Percentiles rank a stretch among this genome's conserved stretches.
These are phyloP conservation scores for Amyloporia xantha DNA, from an alignment of 768 basidiomycete species.

Conservation along the genomic window DNA sequence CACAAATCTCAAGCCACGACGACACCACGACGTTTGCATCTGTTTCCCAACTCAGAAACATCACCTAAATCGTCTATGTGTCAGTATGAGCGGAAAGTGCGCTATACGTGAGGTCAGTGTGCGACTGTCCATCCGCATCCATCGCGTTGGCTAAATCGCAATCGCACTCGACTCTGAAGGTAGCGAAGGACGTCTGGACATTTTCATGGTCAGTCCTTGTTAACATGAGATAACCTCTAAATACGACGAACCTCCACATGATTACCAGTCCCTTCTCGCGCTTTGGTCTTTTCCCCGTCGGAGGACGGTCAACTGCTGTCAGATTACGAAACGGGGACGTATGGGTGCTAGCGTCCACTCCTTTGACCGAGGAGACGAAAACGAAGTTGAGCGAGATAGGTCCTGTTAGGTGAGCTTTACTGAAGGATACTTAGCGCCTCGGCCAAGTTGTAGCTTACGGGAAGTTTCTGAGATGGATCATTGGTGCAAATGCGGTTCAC, in stretches of 20 bases:
- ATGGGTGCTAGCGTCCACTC: constrained; percentile 80
- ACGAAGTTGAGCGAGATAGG: constrained; percentile 56
- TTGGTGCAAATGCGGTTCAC: constrained; percentile 53
- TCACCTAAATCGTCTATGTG: no score
- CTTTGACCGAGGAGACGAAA: constrained; percentile 60
- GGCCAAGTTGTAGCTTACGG: not conserved
- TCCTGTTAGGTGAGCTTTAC: constrained; percentile 48
- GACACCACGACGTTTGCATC: no score
- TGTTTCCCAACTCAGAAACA: no score
- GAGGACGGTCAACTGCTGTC: constrained; percentile 80
- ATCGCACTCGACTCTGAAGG: no score
- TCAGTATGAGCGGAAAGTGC: not conserved
- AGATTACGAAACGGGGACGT: constrained; percentile 60
- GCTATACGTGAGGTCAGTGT: constrained; percentile 1
- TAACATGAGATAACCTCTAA: no score
- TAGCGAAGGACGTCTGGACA: constrained; percentile 49
- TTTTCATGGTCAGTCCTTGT: constrained; percentile 53
- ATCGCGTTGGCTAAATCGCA: no score
- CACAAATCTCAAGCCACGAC: no score
- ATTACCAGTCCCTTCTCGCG: constrained; percentile 55
- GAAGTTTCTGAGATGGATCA: constrained; percentile 40
- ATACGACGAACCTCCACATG: no score
- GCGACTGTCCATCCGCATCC: no score
- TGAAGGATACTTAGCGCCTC: no score
- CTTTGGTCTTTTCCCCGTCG: constrained; percentile 63